Evolutionary conservation across 2,329 filamentous ascomycete species (phyloP).

Genomic region (Phoma sp.): DNA sequence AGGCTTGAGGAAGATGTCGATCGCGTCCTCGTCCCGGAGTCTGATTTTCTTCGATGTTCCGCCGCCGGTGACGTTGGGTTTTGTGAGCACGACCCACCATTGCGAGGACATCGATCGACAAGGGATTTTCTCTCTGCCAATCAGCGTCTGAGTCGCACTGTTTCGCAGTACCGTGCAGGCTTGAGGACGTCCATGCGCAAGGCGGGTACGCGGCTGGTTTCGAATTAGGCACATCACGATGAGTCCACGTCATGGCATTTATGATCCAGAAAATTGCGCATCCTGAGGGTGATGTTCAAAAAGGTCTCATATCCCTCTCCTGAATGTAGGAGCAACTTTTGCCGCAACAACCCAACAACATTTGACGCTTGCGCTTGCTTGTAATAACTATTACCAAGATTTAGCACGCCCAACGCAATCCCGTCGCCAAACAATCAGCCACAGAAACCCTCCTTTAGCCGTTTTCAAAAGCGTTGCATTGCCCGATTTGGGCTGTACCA

Average conservation of each 20-base stretch:
- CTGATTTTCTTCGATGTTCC: conserved; percentile 18
- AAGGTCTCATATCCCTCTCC: conserved; percentile 3
- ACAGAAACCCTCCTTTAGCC: conserved; percentile 18
- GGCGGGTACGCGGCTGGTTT: conserved; percentile 19
- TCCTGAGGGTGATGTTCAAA: conserved; percentile 21
- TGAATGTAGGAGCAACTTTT: conserved; percentile 1
- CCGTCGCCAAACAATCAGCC: conserved; percentile 20
- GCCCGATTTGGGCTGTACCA: conserved; percentile 16
- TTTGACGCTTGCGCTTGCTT: conserved; percentile 22
- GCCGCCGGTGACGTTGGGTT: conserved; percentile 38
- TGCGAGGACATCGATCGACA: conserved; percentile 24
- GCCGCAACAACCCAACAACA: conserved; percentile 1
- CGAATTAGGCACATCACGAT: conserved; percentile 15
- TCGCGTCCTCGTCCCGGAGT: conserved; percentile 32
- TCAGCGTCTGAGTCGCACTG: conserved; percentile 16
- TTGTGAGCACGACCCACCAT: conserved; percentile 17
- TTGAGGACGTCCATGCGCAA: conserved; percentile 14
- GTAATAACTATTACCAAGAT: conserved; percentile 11
- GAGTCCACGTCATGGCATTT: conserved; percentile 36
- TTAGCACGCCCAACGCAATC: conserved; percentile 22
- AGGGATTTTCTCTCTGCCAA: conserved; percentile 26
- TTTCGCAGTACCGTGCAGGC: background rate
- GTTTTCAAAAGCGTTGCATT: conserved; percentile 21
- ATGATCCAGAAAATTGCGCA: conserved; percentile 24
- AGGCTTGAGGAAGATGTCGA: conserved; percentile 17